phyloP scores from a whole-genome alignment of 805 yeast species.

The Maudiozyma barnettii region DNA sequence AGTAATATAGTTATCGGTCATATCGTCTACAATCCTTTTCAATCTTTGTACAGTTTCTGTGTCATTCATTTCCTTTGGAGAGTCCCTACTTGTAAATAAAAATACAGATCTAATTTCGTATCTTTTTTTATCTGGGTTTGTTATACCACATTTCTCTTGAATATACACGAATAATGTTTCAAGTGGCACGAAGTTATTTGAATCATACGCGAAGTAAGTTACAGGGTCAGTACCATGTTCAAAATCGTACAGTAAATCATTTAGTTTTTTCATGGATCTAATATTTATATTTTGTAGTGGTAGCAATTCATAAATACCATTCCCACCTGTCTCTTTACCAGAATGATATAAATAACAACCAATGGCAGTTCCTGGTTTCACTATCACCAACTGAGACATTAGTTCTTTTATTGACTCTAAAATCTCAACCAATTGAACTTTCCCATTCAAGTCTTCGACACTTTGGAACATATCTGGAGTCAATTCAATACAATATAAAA shows the following conservation, averaged over 20 bases:
- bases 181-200: constrained; percentile 25
- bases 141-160: constrained; percentile 44
- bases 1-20: constrained; percentile 42
- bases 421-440: constrained; percentile 41
- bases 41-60: constrained; percentile 37
- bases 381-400: constrained; percentile 54
- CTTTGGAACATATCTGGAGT: constrained; percentile 36
- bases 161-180: constrained; percentile 40
- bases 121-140: constrained; percentile 31
- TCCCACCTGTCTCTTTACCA: constrained; percentile 28
- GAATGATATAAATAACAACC: constrained; percentile 62
- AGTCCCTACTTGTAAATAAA: constrained; percentile 67
- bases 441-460: constrained; percentile 27
- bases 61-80: constrained; percentile 43
- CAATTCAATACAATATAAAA: constrained; percentile 52
- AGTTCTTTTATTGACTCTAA: constrained; percentile 50
- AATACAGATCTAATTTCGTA: constrained; percentile 53
- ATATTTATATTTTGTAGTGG: constrained; percentile 46
- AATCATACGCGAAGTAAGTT: constrained; percentile 26
- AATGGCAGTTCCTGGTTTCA: constrained; percentile 59
- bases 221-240: constrained; percentile 17
- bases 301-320: constrained; percentile 43
- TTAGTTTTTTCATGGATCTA: constrained; percentile 46
- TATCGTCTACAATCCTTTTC: constrained; percentile 50
- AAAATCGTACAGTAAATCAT: constrained; percentile 41